These are phyloP conservation scores for Cyamopsis tetragonoloba DNA, from an alignment of 306 rosid species.

Conservation along the genomic window DNA sequence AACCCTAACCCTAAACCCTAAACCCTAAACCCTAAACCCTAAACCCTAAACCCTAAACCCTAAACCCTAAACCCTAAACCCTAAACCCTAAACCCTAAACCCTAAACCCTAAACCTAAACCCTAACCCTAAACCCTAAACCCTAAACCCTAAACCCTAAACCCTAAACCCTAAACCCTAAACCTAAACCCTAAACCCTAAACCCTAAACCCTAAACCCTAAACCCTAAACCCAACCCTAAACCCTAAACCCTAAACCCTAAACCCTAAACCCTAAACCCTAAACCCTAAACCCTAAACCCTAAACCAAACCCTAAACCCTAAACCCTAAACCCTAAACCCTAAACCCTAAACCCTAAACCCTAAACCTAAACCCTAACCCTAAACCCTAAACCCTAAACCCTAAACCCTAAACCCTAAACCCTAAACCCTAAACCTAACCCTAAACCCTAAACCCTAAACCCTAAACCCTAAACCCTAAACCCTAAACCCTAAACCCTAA, in stretches of 20 bases:
- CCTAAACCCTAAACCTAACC: conserved; percentile 2
- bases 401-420: conserved; percentile 22
- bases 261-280: conserved; percentile 20
- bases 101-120: too few species aligned
- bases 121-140: too few species aligned
- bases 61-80: too few species aligned
- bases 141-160: too few species aligned
- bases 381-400: neutral
- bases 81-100: too few species aligned
- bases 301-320: conserved; percentile 16
- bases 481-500: too few species aligned
- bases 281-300: conserved; percentile 17
- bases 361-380: conserved; percentile 25
- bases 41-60: too few species aligned
- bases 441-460: conserved; percentile 15
- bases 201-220: neutral
- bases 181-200: neutral
- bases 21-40: too few species aligned
- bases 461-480: neutral
- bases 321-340: conserved; percentile 19
- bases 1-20: too few species aligned
- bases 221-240: neutral
- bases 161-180: too few species aligned
- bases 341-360: conserved; percentile 25
- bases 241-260: conserved; percentile 3